Evolutionary conservation across 2,329 filamentous ascomycete genomes (phyloP), one percentile per base, ranked within the genome.

Genomic region (Aureobasidium sp.): DNA sequence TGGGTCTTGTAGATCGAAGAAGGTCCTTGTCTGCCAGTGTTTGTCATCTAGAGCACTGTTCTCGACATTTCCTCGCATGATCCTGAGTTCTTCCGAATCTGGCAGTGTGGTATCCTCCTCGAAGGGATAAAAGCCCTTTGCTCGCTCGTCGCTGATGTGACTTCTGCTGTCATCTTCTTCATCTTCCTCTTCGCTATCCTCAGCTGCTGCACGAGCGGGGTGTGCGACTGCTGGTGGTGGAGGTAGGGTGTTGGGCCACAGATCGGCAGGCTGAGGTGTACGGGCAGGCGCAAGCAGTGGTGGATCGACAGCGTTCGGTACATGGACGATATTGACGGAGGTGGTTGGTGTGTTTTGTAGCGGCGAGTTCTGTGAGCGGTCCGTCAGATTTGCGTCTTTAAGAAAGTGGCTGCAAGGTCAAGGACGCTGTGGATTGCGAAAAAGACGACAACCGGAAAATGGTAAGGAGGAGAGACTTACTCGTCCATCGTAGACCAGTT

Each of bases 11-110:
- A 89, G 76, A 4, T 84, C 79, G 31, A 81, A 78, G 70, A 86
- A 89, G 11, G 88, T 85, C 68, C 83, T 80, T 67, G 82, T 82
- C 73, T 90, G 85, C 86, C 87, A 90, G 71, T 89, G 82, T 25
- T 82, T 76, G 71, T 89, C 82, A 69, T 90, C 86, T 53, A 84
- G 72, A n/a, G 87, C 88, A 73, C 83, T 88, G 67, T 85, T 80
- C 64, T 86, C 82, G 58, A 78, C 79, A 6, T 76, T 76, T 4
- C 78, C 76, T 59, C 87, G 83, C 38, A 90, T 88, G 70, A 86
- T 85, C 70, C 84, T 85, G 69, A 89, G 71, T 77, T 91, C 88
- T 13, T 82, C 82, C 69, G 87, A 86, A 65, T 86, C 84, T 9
- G 88, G 87, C 3, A 76, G 73, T 0, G 85, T 86, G 9, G 76